Percentiles rank a stretch among this genome's conserved stretches.
phyloP scores from a whole-genome alignment of 23 red algal genomes.

The Gracilaria gracilis region DNA sequence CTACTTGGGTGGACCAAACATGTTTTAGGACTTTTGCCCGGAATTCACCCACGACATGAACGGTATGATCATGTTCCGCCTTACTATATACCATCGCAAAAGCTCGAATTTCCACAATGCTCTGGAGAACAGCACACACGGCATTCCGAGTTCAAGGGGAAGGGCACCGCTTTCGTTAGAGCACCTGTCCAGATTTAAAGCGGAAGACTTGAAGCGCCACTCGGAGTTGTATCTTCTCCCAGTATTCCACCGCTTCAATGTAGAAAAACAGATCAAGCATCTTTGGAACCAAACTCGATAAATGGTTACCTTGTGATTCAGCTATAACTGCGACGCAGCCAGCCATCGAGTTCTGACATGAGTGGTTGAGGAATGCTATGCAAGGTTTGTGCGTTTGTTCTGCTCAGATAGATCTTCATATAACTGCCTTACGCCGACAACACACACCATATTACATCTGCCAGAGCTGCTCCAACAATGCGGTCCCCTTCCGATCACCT shows the following conservation, averaged over 20 bases:
- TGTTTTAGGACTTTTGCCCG: not conserved
- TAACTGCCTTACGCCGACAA: conserved; percentile 18
- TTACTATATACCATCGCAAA: not conserved
- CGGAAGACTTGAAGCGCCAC: conserved; percentile 24
- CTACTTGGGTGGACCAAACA: not conserved
- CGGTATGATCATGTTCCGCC: not conserved
- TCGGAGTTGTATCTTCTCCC: not conserved
- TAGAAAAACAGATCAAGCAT: not conserved
- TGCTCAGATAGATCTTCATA: not conserved
- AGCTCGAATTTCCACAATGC: not conserved
- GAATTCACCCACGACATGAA: not conserved
- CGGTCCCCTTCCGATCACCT: not conserved
- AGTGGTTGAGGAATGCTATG: conserved; percentile 11
- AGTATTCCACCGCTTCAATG: conserved; percentile 2
- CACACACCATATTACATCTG: conserved; percentile 1
- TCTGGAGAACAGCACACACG: not conserved
- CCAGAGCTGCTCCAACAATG: conserved; percentile 14
- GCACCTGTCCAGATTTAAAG: not conserved
- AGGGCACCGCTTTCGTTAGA: conserved; percentile 7
- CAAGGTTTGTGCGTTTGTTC: not conserved
- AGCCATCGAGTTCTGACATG: not conserved
- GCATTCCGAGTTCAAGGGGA: conserved; percentile 10
- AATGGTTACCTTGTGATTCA: not conserved
- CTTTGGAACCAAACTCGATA: conserved; percentile 4
- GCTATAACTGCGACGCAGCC: not conserved